Conservation (phyloP, 306 rosid genomes). For the Clitoria ternatea region DNA sequence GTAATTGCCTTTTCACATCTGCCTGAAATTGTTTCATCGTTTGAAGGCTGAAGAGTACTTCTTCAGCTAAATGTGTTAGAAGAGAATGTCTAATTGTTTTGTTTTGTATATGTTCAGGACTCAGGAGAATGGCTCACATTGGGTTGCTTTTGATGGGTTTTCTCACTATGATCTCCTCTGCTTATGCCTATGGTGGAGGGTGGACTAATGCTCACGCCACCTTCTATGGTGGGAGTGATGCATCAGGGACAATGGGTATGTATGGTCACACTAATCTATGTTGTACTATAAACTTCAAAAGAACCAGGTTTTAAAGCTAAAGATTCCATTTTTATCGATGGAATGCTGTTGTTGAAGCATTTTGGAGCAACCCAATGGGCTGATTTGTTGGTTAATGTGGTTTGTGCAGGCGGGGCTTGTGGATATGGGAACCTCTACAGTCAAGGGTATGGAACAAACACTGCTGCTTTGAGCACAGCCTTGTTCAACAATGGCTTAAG, state of each 20-base stretch:
- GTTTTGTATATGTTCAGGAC: constrained; percentile 37
- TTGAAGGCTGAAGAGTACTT: not conserved
- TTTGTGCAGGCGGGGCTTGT: constrained; percentile 84
- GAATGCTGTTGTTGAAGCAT: not conserved
- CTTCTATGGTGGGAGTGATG: constrained; percentile 96
- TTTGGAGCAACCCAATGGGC: not conserved
- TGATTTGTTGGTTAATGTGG: not conserved
- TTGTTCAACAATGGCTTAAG: constrained; percentile 88
- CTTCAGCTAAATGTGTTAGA: not conserved
- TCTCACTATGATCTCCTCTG: constrained; percentile 49
- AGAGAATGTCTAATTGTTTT: constrained; percentile 21
- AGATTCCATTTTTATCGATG: not conserved
- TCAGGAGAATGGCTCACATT: constrained; percentile 62
- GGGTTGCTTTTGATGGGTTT: constrained; percentile 48
- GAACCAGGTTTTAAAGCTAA: too few species aligned
- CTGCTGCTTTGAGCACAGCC: constrained; percentile 95
- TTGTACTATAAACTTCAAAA: too few species aligned
- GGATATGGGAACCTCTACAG: constrained; percentile 95
- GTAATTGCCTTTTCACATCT: constrained; percentile 34
- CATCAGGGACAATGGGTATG: constrained; percentile 99
- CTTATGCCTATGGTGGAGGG: constrained; percentile 57
- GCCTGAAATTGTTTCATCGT: not conserved
- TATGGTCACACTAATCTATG: too few species aligned
- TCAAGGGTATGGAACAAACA: constrained; percentile 95
- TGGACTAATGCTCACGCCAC: constrained; percentile 92